Evolutionary conservation across 1,139 yeast genomes (phyloP).

Genomic region (Nakaseomyces delphensis): DNA sequence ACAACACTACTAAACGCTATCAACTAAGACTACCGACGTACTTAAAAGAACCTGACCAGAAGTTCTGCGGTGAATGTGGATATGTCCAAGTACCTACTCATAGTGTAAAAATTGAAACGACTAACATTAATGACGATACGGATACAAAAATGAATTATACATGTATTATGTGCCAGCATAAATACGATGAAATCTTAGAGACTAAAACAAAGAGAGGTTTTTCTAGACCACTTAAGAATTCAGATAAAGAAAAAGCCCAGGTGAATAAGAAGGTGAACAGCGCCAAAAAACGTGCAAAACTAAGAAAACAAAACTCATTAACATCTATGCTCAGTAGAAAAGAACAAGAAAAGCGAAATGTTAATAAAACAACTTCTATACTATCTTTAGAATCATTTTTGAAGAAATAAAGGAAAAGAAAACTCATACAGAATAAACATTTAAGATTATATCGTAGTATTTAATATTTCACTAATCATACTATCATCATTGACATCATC

Average conservation of each 20-base stretch:
- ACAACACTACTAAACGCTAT: slow-evolving; percentile 27
- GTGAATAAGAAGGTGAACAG: slow-evolving; percentile 33
- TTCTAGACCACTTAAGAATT: slow-evolving; percentile 23
- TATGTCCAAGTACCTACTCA: slow-evolving; percentile 40
- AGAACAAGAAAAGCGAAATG: slow-evolving; percentile 35
- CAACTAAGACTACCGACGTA: slow-evolving; percentile 20
- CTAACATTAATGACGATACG: background rate
- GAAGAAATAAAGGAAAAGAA: slow-evolving; percentile 21
- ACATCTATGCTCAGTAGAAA: slow-evolving; percentile 37
- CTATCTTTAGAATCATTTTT: slow-evolving; percentile 45
- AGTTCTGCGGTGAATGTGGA: slow-evolving; percentile 43
- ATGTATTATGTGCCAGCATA: background rate
- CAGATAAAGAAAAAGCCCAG: background rate
- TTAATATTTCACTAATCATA: slow-evolving; percentile 7
- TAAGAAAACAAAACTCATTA: slow-evolving; percentile 32
- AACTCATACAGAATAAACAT: background rate
- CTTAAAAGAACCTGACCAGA: slow-evolving; percentile 21
- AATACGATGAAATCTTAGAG: slow-evolving; percentile 1
- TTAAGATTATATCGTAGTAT: slow-evolving; percentile 8
- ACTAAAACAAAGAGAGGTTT: slow-evolving; percentile 11
- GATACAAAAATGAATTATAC: background rate
- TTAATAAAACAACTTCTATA: slow-evolving; percentile 26
- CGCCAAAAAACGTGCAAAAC: slow-evolving; percentile 34
- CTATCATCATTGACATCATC: background rate
- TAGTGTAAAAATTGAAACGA: slow-evolving; percentile 29